Base-by-base conservation (phyloP, 257 asterid genomes). In the Buddleja alternifolia region DNA sequence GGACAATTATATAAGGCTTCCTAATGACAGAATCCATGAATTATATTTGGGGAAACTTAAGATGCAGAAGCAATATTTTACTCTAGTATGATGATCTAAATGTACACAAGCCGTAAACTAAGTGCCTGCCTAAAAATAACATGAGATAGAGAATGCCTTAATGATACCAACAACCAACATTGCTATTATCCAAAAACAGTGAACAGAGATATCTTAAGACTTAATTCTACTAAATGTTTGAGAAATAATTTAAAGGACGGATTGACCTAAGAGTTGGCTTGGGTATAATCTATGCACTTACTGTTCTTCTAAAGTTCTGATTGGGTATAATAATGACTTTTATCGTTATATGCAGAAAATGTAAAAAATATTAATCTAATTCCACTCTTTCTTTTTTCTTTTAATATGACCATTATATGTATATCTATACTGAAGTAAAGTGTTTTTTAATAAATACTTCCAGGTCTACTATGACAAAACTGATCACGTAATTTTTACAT, bases 121-220 rank as follows among this genome's bases (percentile, higher is more conserved):
- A 42, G n/a, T 44, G 50, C 10, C 44, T 34, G 21, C 17, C 66
- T 61, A 61, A 59, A 50, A 21, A 19, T 20, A 62, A 61, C 50
- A 52, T 10, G 29, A 60, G 5, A 48, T 3, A 29, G 20, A n/a
- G n/a, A 41, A 16, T 15, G 50, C 21, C 51, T 41, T 15, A 25
- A 50, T 16, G 53, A 42, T 34, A 42, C 17, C 59, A 57, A 23
- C 6, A 45, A 54, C 46, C 36, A 61, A n/a, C 12, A 47, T 20
- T 23, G 16, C 17, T 42, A n/a, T 37, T 37, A 37, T 17, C 23
- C 6, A 11, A 10, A 11, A 64, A 62, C 12, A 12, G 19, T 23
- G 10, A 55, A 10, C 37, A 37, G 11, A 48, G 11, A 54, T 42
- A 57, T 8, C 32, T 8, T 32, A 6, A 11, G 2, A 44, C n/a